Percentiles rank a stretch among this genome's conserved stretches.
Evolutionary conservation across 2,329 filamentous ascomycete genomes (phyloP).

Genomic region (Sporothrix euskadiensis): DNA sequence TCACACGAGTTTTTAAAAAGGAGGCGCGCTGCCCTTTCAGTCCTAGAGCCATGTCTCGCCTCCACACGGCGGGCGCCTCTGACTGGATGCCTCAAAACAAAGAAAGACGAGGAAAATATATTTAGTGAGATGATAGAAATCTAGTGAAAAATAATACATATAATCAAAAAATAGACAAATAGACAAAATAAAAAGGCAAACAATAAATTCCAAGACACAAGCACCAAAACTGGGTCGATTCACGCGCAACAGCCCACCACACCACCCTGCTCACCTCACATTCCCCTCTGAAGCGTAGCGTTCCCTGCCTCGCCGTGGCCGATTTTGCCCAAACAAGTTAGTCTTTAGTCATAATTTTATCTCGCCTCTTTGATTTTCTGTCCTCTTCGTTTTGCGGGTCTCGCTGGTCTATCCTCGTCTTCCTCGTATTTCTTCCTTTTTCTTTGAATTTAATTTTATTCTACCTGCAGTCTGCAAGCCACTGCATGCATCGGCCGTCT

Average conservation of each 20-base stretch:
- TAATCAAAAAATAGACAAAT: neutral
- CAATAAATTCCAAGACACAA: constrained; percentile 10
- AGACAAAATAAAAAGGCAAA: neutral
- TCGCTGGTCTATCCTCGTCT: constrained; percentile 13
- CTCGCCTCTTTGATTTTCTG: neutral
- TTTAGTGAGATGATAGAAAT: neutral
- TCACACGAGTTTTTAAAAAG: constrained; percentile 11
- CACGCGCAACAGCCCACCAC: neutral
- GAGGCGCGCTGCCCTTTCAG: constrained; percentile 7
- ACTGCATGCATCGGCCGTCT: constrained; percentile 1
- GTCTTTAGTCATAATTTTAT: neutral
- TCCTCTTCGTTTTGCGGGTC: neutral
- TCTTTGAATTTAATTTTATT: constrained; percentile 19
- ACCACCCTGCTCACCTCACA: neutral
- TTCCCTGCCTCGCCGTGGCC: constrained; percentile 24
- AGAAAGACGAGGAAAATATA: neutral
- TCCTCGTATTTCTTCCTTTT: constrained; percentile 15
- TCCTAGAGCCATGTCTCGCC: constrained; percentile 13
- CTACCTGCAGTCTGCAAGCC: constrained; percentile 1
- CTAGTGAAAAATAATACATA: neutral
- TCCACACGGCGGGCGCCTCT: constrained; percentile 24
- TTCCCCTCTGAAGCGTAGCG: neutral
- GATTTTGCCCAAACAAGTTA: constrained; percentile 19
- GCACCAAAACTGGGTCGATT: neutral
- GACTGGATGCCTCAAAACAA: constrained; percentile 25